These are phyloP conservation scores for Penstemon davidsonii DNA, from an alignment of 257 asterid species.

Conservation along the genomic window DNA sequence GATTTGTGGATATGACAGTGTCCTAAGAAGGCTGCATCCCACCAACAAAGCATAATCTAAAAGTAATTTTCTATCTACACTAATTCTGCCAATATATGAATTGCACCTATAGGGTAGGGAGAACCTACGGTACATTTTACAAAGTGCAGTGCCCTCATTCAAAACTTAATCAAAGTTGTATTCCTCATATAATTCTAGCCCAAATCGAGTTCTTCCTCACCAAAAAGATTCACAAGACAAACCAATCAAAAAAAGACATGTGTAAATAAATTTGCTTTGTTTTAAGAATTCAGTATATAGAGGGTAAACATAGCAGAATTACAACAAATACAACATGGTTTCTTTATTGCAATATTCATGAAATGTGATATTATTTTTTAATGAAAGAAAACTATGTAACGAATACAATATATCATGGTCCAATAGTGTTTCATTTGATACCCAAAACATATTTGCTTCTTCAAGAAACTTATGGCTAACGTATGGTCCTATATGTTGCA, in stretches of 20 bases:
- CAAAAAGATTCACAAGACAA: no score
- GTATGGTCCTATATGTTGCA: conserved; percentile 23
- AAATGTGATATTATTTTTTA: conserved; percentile 7
- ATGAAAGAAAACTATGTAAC: conserved; percentile 1
- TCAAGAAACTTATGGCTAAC: conserved; percentile 19
- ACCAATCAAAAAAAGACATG: no score
- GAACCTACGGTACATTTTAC: background rate
- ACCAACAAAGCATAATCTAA: conserved; percentile 8
- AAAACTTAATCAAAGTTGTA: background rate
- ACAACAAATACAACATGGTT: background rate
- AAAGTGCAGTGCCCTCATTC: background rate
- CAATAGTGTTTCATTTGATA: conserved; percentile 20
- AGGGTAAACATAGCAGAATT: background rate
- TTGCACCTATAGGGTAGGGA: background rate
- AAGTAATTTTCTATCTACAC: background rate
- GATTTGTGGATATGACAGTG: background rate
- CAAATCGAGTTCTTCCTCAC: no score
- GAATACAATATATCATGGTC: conserved; percentile 6
- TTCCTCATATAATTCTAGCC: background rate
- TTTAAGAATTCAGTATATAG: background rate
- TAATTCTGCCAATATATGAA: background rate
- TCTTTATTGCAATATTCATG: conserved; percentile 3
- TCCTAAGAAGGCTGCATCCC: conserved; percentile 14
- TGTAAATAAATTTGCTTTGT: background rate
- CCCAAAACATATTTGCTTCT: conserved; percentile 8